Evolutionary conservation across 2,329 filamentous ascomycete species (phyloP).

Genomic region (Pseudogymnoascus sp.): DNA sequence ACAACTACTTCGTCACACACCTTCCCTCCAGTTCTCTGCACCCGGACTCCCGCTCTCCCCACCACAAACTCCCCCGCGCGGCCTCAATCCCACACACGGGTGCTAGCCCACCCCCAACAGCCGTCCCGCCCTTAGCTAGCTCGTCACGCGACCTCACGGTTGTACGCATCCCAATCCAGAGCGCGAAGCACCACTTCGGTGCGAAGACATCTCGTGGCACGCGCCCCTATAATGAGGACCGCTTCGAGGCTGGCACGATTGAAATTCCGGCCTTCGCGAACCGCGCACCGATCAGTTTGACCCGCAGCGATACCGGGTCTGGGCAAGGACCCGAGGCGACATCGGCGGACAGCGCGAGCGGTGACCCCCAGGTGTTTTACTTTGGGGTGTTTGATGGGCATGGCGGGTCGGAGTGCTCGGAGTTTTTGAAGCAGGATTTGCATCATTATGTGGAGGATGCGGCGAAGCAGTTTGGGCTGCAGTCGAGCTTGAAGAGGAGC

Average conservation of each 20-base stretch:
- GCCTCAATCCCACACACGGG: slow-evolving; percentile 72
- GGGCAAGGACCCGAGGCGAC: slow-evolving; percentile 49
- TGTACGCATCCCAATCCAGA: slow-evolving; percentile 86
- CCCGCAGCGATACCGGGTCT: slow-evolving; percentile 19
- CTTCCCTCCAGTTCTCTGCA: slow-evolving; percentile 89
- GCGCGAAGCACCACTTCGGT: slow-evolving; percentile 94
- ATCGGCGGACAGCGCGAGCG: slow-evolving; percentile 68
- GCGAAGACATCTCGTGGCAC: slow-evolving; percentile 72
- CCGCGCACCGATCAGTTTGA: slow-evolving; percentile 61
- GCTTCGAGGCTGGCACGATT: slow-evolving; percentile 89
- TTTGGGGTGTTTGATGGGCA: slow-evolving; percentile 97
- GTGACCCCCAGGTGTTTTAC: slow-evolving; percentile 95
- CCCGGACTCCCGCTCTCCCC: slow-evolving; percentile 69
- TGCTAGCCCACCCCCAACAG: slow-evolving; percentile 49
- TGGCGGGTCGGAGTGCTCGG: slow-evolving; percentile 81
- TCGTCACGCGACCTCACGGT: slow-evolving; percentile 75
- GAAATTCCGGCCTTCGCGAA: slow-evolving; percentile 90
- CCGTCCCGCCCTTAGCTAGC: slow-evolving; percentile 54
- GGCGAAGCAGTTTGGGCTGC: slow-evolving; percentile 67
- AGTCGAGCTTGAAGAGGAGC: slow-evolving; percentile 60
- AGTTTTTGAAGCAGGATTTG: slow-evolving; percentile 75
- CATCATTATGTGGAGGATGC: slow-evolving; percentile 86
- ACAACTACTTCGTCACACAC: slow-evolving; percentile 96
- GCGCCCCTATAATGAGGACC: slow-evolving; percentile 85
- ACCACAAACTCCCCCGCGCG: slow-evolving; percentile 80